Evolutionary conservation across 257 asterid species (phyloP).

Genomic region (Echium plantagineum): DNA sequence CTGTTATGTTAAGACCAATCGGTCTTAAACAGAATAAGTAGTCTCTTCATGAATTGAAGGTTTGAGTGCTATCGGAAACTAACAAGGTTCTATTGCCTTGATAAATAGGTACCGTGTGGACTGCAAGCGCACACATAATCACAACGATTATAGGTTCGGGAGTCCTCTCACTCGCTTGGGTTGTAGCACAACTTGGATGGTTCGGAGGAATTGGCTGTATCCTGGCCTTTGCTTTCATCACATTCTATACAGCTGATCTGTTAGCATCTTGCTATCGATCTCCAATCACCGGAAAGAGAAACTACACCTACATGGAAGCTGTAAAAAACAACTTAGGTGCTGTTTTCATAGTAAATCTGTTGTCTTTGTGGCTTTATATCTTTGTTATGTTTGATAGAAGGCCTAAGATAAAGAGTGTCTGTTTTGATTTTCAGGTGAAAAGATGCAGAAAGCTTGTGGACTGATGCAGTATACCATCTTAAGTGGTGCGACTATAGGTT

Average conservation of each 20-base stretch:
- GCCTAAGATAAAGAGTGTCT: neutral
- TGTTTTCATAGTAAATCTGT: neutral
- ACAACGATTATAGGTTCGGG: constrained; percentile 69
- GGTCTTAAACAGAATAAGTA: neutral
- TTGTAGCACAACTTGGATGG: constrained; percentile 75
- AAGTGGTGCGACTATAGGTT: constrained; percentile 46
- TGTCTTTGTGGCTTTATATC: neutral
- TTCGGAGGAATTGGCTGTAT: constrained; percentile 42
- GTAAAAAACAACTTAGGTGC: constrained; percentile 50
- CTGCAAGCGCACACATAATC: constrained; percentile 68
- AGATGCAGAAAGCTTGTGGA: constrained; percentile 43
- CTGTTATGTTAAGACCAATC: neutral
- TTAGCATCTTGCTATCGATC: constrained; percentile 55
- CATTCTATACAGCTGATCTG: constrained; percentile 44
- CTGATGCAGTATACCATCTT: constrained; percentile 45
- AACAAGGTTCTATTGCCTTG: neutral
- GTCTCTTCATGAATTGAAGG: neutral
- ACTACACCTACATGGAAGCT: constrained; percentile 59
- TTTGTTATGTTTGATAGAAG: neutral
- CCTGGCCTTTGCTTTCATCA: constrained; percentile 35
- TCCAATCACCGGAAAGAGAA: constrained; percentile 40
- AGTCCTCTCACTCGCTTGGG: constrained; percentile 70
- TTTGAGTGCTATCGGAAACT: neutral
- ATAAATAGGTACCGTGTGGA: constrained; percentile 39
- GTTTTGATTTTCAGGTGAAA: constrained; percentile 21